These are phyloP conservation scores for Fraxinus nigra DNA, from an alignment of 305 asterid species.

Conservation along the genomic window DNA sequence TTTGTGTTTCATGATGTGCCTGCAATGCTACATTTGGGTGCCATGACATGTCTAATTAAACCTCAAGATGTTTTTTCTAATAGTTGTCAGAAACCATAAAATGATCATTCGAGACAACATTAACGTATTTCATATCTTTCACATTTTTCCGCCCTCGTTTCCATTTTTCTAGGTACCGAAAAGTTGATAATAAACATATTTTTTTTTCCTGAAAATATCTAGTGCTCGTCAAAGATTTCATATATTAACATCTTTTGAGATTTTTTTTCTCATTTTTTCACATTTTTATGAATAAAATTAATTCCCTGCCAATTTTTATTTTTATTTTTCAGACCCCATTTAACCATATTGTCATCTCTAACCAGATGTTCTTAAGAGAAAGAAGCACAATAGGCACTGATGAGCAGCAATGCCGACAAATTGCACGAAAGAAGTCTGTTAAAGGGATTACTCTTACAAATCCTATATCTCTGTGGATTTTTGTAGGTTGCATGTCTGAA, in stretches of 20 bases:
- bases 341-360: not conserved
- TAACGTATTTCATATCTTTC: not conserved
- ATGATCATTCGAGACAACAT: not conserved
- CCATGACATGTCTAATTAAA: not conserved
- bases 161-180: not conserved
- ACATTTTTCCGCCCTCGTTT: not conserved
- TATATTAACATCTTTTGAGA: not conserved
- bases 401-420: not conserved
- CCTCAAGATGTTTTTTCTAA: not conserved
- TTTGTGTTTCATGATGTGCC: not conserved
- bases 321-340: not conserved
- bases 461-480: not conserved
- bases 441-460: not conserved
- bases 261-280: not conserved
- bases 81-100: not conserved
- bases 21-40: not conserved
- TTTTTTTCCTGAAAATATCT: not conserved
- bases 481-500: not conserved
- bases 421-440: not conserved
- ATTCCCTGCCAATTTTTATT: not conserved
- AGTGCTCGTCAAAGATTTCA: not conserved
- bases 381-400: not conserved
- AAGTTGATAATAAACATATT: too few species aligned
- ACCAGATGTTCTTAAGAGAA: not conserved
- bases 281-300: not conserved